phyloP scores from a whole-genome alignment of 2,329 filamentous ascomycete species.

The Pseudocercospora pini-densiflorae region DNA sequence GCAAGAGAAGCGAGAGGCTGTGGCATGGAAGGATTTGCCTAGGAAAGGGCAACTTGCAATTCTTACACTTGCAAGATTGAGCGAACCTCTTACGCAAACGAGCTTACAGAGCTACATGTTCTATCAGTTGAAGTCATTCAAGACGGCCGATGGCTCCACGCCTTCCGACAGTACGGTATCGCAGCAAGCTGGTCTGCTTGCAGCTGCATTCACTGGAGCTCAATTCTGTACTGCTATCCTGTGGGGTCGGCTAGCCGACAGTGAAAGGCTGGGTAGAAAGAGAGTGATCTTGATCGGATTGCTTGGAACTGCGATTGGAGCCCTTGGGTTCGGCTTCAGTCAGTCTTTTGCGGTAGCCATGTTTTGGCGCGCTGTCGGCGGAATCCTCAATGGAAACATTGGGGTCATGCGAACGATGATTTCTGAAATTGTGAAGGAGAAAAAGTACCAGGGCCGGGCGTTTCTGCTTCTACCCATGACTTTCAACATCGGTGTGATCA shows the following conservation, averaged over 20 bases:
- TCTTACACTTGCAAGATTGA: conserved; percentile 76
- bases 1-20: conserved; percentile 49
- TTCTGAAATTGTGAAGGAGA: conserved; percentile 71
- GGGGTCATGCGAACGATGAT: conserved; percentile 78
- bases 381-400: conserved; percentile 72
- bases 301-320: conserved; percentile 68
- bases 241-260: conserved; percentile 75
- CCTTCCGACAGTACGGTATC: conserved; percentile 68
- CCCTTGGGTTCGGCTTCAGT: conserved; percentile 71
- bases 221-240: conserved; percentile 83
- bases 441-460: conserved; percentile 61
- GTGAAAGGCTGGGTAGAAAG: conserved; percentile 70
- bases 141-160: conserved; percentile 43
- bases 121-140: conserved; percentile 83
- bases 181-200: conserved; percentile 75
- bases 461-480: conserved; percentile 69
- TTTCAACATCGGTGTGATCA: conserved; percentile 63
- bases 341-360: conserved; percentile 65
- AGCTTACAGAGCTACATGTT: conserved; percentile 81
- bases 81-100: conserved; percentile 81
- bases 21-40: conserved; percentile 75
- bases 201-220: conserved; percentile 78
- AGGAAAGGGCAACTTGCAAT: conserved; percentile 77
- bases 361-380: conserved; percentile 69
- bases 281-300: conserved; percentile 77